Evolutionary conservation across 371 early-diverging fungal genomes (phyloP).

Genomic region (Actinomucor elegans): DNA sequence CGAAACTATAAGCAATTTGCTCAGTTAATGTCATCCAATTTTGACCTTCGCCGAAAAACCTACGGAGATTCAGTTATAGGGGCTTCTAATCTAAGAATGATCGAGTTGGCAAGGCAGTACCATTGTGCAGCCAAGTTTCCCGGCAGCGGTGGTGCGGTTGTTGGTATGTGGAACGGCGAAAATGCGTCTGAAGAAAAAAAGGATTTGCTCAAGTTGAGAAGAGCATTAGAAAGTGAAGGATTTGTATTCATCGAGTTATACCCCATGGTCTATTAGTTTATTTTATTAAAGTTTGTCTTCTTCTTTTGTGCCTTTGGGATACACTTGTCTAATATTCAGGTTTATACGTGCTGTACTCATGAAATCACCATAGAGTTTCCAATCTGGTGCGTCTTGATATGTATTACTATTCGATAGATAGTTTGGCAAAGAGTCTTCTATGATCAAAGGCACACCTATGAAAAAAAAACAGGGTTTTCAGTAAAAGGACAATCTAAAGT

Average conservation of each 20-base stretch:
- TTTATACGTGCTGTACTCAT: conserved; percentile 68
- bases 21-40: conserved; percentile 50
- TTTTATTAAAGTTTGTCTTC: too few species aligned
- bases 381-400: conserved; percentile 37
- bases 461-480: neutral
- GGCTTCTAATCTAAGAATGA: conserved; percentile 47
- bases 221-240: conserved; percentile 46
- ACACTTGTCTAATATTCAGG: conserved; percentile 36
- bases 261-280: conserved; percentile 24
- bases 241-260: conserved; percentile 42
- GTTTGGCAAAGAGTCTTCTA: conserved; percentile 29
- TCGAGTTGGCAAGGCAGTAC: conserved; percentile 43
- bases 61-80: conserved; percentile 53
- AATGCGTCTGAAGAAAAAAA: conserved; percentile 10
- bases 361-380: conserved; percentile 60
- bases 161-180: conserved; percentile 45
- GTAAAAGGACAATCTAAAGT: neutral
- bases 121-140: conserved; percentile 54
- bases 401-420: conserved; percentile 20
- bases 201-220: conserved; percentile 29
- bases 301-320: conserved; percentile 14
- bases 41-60: conserved; percentile 44
- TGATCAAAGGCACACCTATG: conserved; percentile 30
- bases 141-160: conserved; percentile 57
- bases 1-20: conserved; percentile 36